Evolutionary conservation across 2,329 filamentous ascomycete genomes (phyloP), one percentile per base, ranked within the genome.

Genomic region (Ophiosphaerella narmari): DNA sequence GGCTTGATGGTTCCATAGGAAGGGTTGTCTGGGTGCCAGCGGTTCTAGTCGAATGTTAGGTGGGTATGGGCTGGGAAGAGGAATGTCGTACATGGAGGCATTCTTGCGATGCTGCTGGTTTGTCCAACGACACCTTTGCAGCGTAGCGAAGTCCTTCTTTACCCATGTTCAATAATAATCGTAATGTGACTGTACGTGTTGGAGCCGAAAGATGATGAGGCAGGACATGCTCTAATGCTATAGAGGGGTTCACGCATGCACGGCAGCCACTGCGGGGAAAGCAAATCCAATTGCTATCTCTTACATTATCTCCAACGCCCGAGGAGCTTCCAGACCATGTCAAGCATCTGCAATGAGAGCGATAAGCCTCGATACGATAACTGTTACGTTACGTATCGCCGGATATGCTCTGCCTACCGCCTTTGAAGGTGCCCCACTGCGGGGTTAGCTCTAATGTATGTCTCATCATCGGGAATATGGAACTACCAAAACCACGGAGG

Each of bases 1-100:
- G 92, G 86, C 63, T 88, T 86, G 65, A 97, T 91, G 1, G 82
- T 85, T 29, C 80, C 88, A 43, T 80, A 82, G 48, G 82, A 84
- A 0, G 92, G 92, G 43, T 90, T 87, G 59, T 96, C 91, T 32
- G 92, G 92, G 68, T 97, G 92, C 92, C 91, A 96, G 71, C 91
- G 82, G 67, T 97, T 97, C 88, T 91, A 23, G 2, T 7, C 18
- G 26, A 9, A 14, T 26, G 13, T 11, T 9, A 21, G 26, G 11
- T 5, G 11, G 36, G 11, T 12, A 38, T 18, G 14, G 12, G 32
- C 4, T 29, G 21, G 35, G 18, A 6, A 23, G 29, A n/a, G 29
- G 23, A 13, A 73, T n/a, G 13, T 7, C 84, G 68, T 79, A 89
- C 87, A 74, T 93, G 89, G 8, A 92, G 75, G 43, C 82, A 82